Base-by-base conservation (phyloP, 441 rosid species). In the Pelargonium citronellum region DNA sequence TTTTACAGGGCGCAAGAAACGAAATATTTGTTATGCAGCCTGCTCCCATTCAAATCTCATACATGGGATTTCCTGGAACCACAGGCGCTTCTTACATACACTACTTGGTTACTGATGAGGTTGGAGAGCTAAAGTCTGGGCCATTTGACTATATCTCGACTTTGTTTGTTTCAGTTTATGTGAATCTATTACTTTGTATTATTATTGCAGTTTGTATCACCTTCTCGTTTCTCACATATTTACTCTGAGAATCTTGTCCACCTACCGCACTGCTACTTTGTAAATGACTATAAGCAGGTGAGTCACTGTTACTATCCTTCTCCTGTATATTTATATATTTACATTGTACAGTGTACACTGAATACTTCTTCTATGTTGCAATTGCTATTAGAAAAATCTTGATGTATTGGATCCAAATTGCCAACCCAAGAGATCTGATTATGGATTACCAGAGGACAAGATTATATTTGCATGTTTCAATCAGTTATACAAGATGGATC, bases 31-130 rank as follows among this genome's bases (percentile, higher is more conserved):
- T 98, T 7, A 92, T 95, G 98, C 91, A 86, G 81, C 99, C 99
- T 72, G 97, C 97, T 69, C 99, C 99, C 9, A 82, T 95, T 67
- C 99, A 95, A 78, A 91, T 92, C 79, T 95, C 99, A n/a, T 95
- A 95, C 77, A 95, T 95, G 99, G 99, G 99, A 55, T 95, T 95
- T 78, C 99, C 99, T 11, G 99, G 98, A 75, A 95, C 99, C 15
- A 95, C 99, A 0, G 99, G 99, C 19, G 99, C 99, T 17, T 70
- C 90, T 70, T 95, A 92, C 78, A 92, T 95, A 44, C 90, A 95
- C 79, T 95, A 95, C 78, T 86, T 95, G 83, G 97, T 95, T 70
- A 95, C 96, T 51, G 99, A 95, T 78, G 98, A 91, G 98, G 99
- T 95, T 64, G 46, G 78, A 11, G 64, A 66, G 37, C 61, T 53